Evolutionary conservation across 2,329 filamentous ascomycete genomes (phyloP).

Genomic region (Fusarium acutatum): DNA sequence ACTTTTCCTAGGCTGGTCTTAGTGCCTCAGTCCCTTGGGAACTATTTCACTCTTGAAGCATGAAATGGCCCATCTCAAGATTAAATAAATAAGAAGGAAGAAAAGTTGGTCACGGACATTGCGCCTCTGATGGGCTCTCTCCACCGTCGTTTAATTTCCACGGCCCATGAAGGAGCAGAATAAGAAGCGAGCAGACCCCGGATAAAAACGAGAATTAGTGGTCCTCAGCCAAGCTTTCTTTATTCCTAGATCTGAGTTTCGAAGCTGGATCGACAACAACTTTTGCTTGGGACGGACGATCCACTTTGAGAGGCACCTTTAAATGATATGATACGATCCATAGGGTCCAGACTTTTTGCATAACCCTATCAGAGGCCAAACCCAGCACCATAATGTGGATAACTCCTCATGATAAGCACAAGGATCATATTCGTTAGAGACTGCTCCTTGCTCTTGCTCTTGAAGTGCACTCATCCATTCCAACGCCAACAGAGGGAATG

Average conservation of each 20-base stretch:
- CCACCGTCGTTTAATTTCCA: constrained; percentile 33
- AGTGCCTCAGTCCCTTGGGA: background rate
- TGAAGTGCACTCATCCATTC: constrained; percentile 10
- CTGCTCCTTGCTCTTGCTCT: background rate
- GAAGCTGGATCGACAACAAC: constrained; percentile 23
- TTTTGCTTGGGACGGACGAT: background rate
- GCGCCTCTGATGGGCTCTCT: constrained; percentile 1
- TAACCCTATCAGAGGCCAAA: constrained; percentile 1
- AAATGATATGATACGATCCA: constrained; percentile 7
- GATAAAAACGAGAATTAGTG: constrained; percentile 8
- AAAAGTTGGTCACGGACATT: constrained; percentile 7
- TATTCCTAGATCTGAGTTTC: constrained; percentile 30
- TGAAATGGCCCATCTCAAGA: background rate
- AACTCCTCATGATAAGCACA: background rate
- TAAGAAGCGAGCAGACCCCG: constrained; percentile 2
- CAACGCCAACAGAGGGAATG: background rate
- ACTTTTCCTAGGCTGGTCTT: background rate
- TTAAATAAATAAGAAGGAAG: background rate
- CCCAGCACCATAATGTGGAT: background rate
- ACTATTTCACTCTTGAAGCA: background rate
- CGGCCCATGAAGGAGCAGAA: background rate
- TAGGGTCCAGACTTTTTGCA: constrained; percentile 12
- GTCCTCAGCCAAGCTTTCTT: constrained; percentile 22
- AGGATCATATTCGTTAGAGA: background rate
- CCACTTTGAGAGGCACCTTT: constrained; percentile 11